Evolutionary conservation across 2,329 filamentous ascomycete species (phyloP).

Genomic region (Graphilbum sp.): DNA sequence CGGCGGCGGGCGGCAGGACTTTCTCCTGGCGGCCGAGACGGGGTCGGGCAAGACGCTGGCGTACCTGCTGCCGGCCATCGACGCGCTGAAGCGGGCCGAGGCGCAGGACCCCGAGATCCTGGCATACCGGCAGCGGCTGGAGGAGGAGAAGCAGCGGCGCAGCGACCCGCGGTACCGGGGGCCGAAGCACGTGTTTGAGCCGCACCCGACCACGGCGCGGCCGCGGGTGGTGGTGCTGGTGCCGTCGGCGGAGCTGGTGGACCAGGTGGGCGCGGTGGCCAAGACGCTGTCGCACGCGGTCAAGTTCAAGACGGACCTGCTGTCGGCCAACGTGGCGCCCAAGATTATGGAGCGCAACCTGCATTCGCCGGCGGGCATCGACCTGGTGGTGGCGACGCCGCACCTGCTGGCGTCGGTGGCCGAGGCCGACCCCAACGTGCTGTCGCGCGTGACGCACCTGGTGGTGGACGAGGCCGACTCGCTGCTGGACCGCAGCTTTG

Average conservation of each 20-base stretch:
- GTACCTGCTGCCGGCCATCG: slow-evolving; percentile 70
- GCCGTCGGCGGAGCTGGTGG: slow-evolving; percentile 80
- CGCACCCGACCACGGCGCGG: slow-evolving; percentile 57
- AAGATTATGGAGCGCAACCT: slow-evolving; percentile 71
- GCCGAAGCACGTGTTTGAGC: slow-evolving; percentile 41
- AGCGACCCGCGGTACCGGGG: slow-evolving; percentile 28
- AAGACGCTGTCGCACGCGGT: slow-evolving; percentile 70
- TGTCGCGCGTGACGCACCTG: slow-evolving; percentile 79
- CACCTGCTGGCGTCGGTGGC: slow-evolving; percentile 81
- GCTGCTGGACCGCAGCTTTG: slow-evolving; percentile 83
- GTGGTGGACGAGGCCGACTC: slow-evolving; percentile 94
- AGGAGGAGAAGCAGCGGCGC: slow-evolving; percentile 40
- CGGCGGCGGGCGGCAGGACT: slow-evolving; percentile 26
- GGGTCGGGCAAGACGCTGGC: slow-evolving; percentile 94
- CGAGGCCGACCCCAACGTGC: slow-evolving; percentile 75
- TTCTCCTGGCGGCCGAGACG: slow-evolving; percentile 84
- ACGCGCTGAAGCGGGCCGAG: slow-evolving; percentile 70
- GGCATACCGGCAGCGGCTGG: slow-evolving; percentile 36
- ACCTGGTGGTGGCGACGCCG: slow-evolving; percentile 75
- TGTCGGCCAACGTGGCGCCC: slow-evolving; percentile 62
- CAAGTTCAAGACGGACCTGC: slow-evolving; percentile 72
- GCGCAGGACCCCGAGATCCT: slow-evolving; percentile 39
- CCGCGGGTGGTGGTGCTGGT: slow-evolving; percentile 77
- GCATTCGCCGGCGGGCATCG: slow-evolving; percentile 66
- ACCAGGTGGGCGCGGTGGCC: slow-evolving; percentile 66